Base-by-base conservation (phyloP, 495 filamentous ascomycete genomes). In the Talaromyces nanjingensis region DNA sequence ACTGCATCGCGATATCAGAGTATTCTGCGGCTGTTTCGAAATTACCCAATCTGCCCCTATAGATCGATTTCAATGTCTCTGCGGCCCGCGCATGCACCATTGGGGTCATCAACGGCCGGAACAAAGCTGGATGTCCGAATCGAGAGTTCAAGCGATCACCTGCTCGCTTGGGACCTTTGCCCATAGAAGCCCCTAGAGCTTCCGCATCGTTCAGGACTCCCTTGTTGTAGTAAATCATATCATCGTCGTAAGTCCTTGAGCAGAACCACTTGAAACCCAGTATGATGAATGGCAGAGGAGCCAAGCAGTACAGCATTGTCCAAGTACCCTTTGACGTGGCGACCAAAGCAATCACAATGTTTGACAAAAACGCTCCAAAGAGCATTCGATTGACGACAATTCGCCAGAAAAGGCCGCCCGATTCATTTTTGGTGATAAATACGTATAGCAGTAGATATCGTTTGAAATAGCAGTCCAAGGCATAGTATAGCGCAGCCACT, bases 391-490 rank as follows among this genome's bases (percentile, higher is more conserved):
- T 98, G 84, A 90, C 94, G 34, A 98, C 66, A 2, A 91, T 74
- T 42, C 91, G 86, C 94, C 94, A 99, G 75, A 90, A 96, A 69
- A 87, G 85, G n/a, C 96, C 94, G 24, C 92, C 93, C 5, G 91
- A 96, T 73, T 99, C 94, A 47, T 88, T 93, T 75, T 97, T 98
- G 25, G 94, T 99, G 63, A 97, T 82, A 63, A 97, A 96, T 65
- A 98, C 87, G 74, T 98, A 97, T 72, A 98, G 78, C 52, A 98
- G 76, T 31, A 97, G 77, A 73, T 99, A 99, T 73, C 98, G 97
- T 83, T 96, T 98, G 70, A 97, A 77, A 74, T 87, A 90, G 18
- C 87, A 86, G 72, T 99, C 94, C 54, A 98, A 76, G 18, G 79
- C 78, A 72, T 98, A 98, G 77, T 97, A 99, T 20, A 98, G 69